Evolutionary conservation across 164 flowering plant genomes (phyloP).

Genomic region (Tetrastigma voinierianum): DNA sequence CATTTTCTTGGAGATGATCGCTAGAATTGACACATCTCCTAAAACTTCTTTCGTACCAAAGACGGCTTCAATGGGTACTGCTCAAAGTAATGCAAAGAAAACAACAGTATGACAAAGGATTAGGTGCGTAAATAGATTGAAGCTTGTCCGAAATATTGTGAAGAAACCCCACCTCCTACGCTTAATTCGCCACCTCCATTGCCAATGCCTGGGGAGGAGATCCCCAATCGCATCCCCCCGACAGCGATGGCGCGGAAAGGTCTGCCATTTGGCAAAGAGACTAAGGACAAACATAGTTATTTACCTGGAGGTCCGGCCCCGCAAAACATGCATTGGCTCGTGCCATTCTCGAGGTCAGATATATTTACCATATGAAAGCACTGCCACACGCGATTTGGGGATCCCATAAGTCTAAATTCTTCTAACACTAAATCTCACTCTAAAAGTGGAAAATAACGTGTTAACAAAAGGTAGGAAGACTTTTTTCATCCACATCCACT

Average conservation of each 20-base stretch:
- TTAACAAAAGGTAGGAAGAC: too few species aligned
- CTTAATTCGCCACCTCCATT: slow-evolving; percentile 66
- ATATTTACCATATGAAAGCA: slow-evolving; percentile 96
- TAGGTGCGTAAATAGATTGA: too few species aligned
- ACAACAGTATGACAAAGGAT: not conserved
- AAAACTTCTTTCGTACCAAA: slow-evolving; percentile 90
- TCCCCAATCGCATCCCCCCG: slow-evolving; percentile 89
- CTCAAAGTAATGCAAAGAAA: slow-evolving; percentile 1
- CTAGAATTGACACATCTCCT: slow-evolving; percentile 40
- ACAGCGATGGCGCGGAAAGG: slow-evolving; percentile 91
- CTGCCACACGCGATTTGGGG: slow-evolving; percentile 90
- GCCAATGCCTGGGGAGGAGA: slow-evolving; percentile 74
- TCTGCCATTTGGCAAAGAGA: slow-evolving; percentile 80
- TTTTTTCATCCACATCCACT: too few species aligned
- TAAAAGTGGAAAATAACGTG: too few species aligned
- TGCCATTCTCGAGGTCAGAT: slow-evolving; percentile 98
- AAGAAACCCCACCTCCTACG: slow-evolving; percentile 34
- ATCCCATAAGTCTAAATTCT: slow-evolving; percentile 94
- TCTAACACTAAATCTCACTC: slow-evolving; percentile 92
- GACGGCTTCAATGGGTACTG: slow-evolving; percentile 83
- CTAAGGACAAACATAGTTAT: slow-evolving; percentile 75
- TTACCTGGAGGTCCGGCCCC: slow-evolving; percentile 67
- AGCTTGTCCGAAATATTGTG: too few species aligned
- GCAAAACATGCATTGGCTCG: slow-evolving; percentile 95
- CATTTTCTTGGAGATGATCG: slow-evolving; percentile 94